These are phyloP conservation scores for Vigna unguiculata DNA, from an alignment of 306 rosid genomes.

Conservation along the genomic window DNA sequence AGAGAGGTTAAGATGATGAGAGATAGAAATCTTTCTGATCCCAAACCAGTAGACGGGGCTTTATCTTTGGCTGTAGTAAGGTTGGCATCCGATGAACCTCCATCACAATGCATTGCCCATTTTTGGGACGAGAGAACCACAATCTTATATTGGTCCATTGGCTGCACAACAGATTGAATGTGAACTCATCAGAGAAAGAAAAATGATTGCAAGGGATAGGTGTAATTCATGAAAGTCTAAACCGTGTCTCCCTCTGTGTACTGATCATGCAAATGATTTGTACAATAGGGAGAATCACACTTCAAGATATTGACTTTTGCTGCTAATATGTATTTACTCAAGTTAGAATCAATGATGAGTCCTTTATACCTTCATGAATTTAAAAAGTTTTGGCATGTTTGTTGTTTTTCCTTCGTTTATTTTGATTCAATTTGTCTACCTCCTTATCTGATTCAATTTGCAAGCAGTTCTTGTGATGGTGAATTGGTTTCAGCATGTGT, in stretches of 20 bases:
- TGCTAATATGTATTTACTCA: not conserved
- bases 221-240: conserved; percentile 67
- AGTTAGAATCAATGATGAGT: not conserved
- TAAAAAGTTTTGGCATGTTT: not conserved
- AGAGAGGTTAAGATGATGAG: conserved; percentile 94
- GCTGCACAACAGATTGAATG: conserved; percentile 64
- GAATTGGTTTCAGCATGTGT: conserved; percentile 45
- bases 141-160: conserved; percentile 66
- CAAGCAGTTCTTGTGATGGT: not conserved
- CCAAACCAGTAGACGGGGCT: conserved; percentile 80
- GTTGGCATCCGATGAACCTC: conserved; percentile 76
- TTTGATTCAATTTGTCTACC: not conserved
- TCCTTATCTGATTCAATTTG: not conserved
- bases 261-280: conserved; percentile 68
- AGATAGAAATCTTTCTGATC: conserved; percentile 77
- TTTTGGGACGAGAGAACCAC: conserved; percentile 72
- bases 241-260: conserved; percentile 80
- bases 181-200: conserved; percentile 57
- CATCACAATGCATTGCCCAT: conserved; percentile 68
- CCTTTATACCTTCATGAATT: not conserved
- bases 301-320: conserved; percentile 65
- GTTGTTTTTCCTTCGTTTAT: not conserved
- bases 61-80: conserved; percentile 70
- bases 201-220: conserved; percentile 80
- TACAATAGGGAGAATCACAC: conserved; percentile 70